phyloP scores from a whole-genome alignment of 1,284 basidiomycete genomes.

The Coniferiporia weirii region DNA sequence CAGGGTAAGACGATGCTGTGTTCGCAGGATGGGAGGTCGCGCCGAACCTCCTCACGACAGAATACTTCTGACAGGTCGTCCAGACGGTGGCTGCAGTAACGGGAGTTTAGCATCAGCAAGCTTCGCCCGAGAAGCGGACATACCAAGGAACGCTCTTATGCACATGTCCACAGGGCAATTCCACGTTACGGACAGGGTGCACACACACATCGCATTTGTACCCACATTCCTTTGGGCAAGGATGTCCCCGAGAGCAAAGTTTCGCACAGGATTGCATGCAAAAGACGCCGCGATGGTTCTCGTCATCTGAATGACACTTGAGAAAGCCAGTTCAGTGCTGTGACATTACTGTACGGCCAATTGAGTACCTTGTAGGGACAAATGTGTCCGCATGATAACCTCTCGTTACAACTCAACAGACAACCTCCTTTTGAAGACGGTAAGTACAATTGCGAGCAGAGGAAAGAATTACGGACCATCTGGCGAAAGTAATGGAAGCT shows the following conservation, averaged over 20 bases:
- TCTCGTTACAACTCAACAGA: constrained; percentile 47
- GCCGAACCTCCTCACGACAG: constrained; percentile 43
- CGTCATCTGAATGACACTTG: constrained; percentile 66
- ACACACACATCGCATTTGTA: constrained; percentile 52
- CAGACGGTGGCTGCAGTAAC: constrained; percentile 37
- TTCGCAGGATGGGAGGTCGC: constrained; percentile 51
- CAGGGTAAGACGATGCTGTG: constrained; percentile 46
- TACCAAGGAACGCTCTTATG: constrained; percentile 50
- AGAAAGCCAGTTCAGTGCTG: not conserved
- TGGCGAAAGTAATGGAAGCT: constrained; percentile 49
- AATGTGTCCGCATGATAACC: constrained; percentile 63
- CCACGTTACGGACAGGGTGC: constrained; percentile 42
- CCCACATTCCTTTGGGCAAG: constrained; percentile 52
- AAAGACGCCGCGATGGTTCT: constrained; percentile 42
- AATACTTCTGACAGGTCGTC: constrained; percentile 39
- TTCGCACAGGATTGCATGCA: constrained; percentile 51
- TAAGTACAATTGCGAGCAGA: not conserved
- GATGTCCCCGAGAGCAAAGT: constrained; percentile 53
- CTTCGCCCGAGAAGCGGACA: constrained; percentile 19
- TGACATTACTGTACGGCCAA: not conserved
- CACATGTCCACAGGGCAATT: constrained; percentile 61
- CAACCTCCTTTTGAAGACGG: constrained; percentile 49
- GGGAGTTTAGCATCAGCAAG: constrained; percentile 1
- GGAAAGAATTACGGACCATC: constrained; percentile 37
- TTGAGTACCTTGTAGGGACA: constrained; percentile 55